phyloP scores from a whole-genome alignment of 805 yeast species.

The Wickerhamiella alocasiicola region DNA sequence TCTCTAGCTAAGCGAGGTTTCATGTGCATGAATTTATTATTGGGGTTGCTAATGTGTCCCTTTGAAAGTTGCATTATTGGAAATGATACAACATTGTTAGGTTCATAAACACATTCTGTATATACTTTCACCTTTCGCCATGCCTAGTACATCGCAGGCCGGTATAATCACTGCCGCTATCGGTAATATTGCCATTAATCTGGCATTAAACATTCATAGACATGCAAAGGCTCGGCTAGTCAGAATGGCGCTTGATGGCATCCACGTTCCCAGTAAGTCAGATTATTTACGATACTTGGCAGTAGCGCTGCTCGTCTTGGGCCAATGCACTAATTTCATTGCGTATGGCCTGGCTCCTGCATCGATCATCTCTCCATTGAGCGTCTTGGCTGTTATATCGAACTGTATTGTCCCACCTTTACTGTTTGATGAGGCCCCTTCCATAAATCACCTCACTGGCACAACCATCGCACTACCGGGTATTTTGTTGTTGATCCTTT shows the following conservation, averaged over 20 bases:
- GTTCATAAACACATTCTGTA: too few species aligned
- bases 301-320: slow-evolving; percentile 31
- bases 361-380: slow-evolving; percentile 37
- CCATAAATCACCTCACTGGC: slow-evolving; percentile 30
- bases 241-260: slow-evolving; percentile 18
- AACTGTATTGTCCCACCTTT: slow-evolving; percentile 39
- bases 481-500: slow-evolving; percentile 32
- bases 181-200: slow-evolving; percentile 30
- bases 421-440: slow-evolving; percentile 32
- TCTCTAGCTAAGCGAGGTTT: too few species aligned
- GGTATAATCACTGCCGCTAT: slow-evolving; percentile 29
- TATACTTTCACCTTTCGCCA: too few species aligned
- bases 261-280: slow-evolving; percentile 17
- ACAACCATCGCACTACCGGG: slow-evolving; percentile 33
- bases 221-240: slow-evolving; percentile 29
- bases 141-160: slow-evolving; percentile 10
- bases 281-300: slow-evolving; percentile 33
- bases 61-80: too few species aligned
- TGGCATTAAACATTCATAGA: slow-evolving; percentile 33
- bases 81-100: too few species aligned
- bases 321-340: slow-evolving; percentile 37
- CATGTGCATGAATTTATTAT: too few species aligned
- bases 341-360: slow-evolving; percentile 41
- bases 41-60: too few species aligned
- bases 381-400: slow-evolving; percentile 37